Evolutionary conservation across 495 filamentous ascomycete genomes (phyloP).

Genomic region (Penicillium odoratum): DNA sequence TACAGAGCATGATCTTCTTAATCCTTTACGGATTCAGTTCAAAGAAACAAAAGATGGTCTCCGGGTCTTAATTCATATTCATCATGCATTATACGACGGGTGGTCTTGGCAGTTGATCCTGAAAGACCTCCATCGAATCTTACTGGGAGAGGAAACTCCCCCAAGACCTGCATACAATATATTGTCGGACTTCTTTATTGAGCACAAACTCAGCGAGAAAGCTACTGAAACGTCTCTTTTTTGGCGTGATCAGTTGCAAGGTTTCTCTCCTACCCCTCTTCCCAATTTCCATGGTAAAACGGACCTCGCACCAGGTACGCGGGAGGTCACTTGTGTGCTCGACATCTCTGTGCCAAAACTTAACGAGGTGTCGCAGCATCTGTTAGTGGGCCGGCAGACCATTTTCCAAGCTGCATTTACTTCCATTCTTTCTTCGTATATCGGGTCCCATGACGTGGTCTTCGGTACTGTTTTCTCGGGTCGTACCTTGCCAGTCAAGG

Average conservation of each 20-base stretch:
- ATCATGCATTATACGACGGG: conserved; percentile 81
- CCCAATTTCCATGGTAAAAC: conserved; percentile 29
- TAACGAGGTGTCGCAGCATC: conserved; percentile 27
- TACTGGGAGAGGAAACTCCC: conserved; percentile 22
- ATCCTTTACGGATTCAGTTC: conserved; percentile 59
- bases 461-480: conserved; percentile 78
- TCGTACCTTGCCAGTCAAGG: conserved; percentile 61
- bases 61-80: conserved; percentile 52
- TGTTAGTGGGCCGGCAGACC: conserved; percentile 47
- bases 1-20: conserved; percentile 46
- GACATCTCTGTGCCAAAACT: conserved; percentile 27
- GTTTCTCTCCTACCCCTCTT: conserved; percentile 28
- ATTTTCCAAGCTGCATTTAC: conserved; percentile 69
- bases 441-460: conserved; percentile 61
- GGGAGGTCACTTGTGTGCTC: conserved; percentile 36
- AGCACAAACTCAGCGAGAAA: conserved; percentile 36
- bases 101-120: conserved; percentile 78
- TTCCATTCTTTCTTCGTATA: conserved; percentile 60
- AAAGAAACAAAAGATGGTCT: conserved; percentile 23
- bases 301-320: conserved; percentile 12
- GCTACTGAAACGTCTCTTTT: conserved; percentile 55
- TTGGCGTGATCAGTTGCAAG: conserved; percentile 61
- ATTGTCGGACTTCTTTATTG: conserved; percentile 34
- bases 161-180: conserved; percentile 28
- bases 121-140: conserved; percentile 54